Base-by-base conservation (phyloP, 2,329 filamentous ascomycete species). In the Pseudogymnoascus sp. region DNA sequence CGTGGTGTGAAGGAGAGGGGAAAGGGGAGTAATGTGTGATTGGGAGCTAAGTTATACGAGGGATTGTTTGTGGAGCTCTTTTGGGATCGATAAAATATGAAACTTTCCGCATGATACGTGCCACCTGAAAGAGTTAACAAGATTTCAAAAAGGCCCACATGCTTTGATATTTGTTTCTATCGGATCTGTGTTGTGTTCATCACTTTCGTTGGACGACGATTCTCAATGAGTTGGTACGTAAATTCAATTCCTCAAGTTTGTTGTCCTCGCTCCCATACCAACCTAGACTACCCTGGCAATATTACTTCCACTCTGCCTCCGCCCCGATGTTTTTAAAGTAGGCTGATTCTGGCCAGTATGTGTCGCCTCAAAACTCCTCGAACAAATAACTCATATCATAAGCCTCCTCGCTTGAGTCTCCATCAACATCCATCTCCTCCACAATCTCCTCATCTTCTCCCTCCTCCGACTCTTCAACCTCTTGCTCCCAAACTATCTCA, bases 1-100 rank as follows among this genome's bases (percentile, higher is more conserved):
- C 19, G 11, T 62, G 39, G n/a, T 70, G 64, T 62, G 66, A 68
- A 7, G 67, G 67, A 33, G 59, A 60, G 19, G 45, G 39, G 16
- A 35, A 37, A 31, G 61, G 43, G 6, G 35, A 55, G 10, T 55
- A 55, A 55, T 33, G 29, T 10, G 26, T 7, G n/a, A 19, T 6
- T 3, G 26, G 3, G 8, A 10, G 14, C n/a, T 16, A 52, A 2
- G 45, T 11, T 19, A 31, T 7, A 52, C 16, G 23, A 14, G 31
- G 14, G 26, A 11, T 16, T 31, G 23, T 31, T 7, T 52, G 45
- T 16, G 7, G 12, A 31, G 23, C 3, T 23, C 29, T 26, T 26
- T 16, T 29, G 23, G 14, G 29, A 49, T 29, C 23, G 43, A 49
- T 3, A 11, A 12, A 29, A 16, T 29, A 49, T 16, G 14, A 29